Conservation (phyloP, 2,329 filamentous ascomycete species). For the Magnaporthales sp. region DNA sequence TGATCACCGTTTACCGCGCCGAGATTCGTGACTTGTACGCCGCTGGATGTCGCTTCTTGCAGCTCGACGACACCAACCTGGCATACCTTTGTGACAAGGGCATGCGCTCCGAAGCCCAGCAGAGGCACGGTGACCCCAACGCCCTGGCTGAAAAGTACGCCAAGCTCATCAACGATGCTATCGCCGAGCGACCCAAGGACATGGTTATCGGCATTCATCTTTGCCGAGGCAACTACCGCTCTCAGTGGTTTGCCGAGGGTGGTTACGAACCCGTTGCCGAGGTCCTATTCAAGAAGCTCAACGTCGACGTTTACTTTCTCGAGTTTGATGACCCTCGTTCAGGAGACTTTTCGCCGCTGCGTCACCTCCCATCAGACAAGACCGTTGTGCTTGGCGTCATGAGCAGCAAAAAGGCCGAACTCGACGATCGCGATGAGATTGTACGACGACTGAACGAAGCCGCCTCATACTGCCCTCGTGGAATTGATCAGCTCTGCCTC, state of each 20-base stretch:
- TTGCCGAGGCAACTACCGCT: constrained; percentile 48
- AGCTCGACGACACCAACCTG: constrained; percentile 52
- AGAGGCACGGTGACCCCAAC: constrained; percentile 39
- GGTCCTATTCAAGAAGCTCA: constrained; percentile 46
- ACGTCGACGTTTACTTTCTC: constrained; percentile 51
- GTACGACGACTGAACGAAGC: constrained; percentile 33
- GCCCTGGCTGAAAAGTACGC: constrained; percentile 42
- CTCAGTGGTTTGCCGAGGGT: constrained; percentile 48
- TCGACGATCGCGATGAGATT: constrained; percentile 36
- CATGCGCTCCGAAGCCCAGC: constrained; percentile 43
- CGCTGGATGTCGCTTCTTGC: constrained; percentile 46
- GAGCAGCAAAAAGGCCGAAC: constrained; percentile 51
- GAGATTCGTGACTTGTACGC: constrained; percentile 39
- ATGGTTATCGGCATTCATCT: constrained; percentile 49
- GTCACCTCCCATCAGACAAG: constrained; percentile 44
- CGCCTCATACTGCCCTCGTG: constrained; percentile 36
- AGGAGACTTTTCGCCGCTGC: constrained; percentile 45
- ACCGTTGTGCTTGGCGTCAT: constrained; percentile 49
- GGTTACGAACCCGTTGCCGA: constrained; percentile 50
- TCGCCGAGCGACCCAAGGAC: constrained; percentile 40
- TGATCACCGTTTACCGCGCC: constrained; percentile 45
- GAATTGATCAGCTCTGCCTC: constrained; percentile 45
- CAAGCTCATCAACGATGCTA: constrained; percentile 43
- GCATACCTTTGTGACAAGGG: constrained; percentile 48
- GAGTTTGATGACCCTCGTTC: constrained; percentile 49